phyloP scores from a whole-genome alignment of 129 eudicot species.

The Heracleum sosnowskyi region DNA sequence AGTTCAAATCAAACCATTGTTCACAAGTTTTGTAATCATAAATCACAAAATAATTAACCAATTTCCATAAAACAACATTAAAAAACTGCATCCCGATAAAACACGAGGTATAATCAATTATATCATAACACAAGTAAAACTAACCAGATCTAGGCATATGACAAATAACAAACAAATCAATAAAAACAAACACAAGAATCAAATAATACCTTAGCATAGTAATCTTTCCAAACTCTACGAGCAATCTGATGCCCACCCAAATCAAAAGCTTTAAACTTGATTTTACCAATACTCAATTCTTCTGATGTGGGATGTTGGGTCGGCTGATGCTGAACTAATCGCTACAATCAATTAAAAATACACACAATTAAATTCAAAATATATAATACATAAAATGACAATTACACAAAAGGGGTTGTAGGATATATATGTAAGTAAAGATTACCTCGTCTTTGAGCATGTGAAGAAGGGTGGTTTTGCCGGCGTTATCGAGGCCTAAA shows the following conservation, averaged over 20 bases:
- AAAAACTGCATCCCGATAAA: not conserved
- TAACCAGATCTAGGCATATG: not conserved
- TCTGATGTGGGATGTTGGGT: slow-evolving; percentile 12
- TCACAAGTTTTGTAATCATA: not conserved
- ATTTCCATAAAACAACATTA: too few species aligned
- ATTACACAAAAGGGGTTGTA: not conserved
- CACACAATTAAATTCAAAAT: not conserved
- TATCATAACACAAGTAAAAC: not conserved
- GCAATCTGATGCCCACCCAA: slow-evolving; percentile 14
- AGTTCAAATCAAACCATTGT: not conserved
- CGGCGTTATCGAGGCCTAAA: slow-evolving; percentile 29
- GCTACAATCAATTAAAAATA: not conserved
- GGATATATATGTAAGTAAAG: not conserved
- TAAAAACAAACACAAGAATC: not conserved
- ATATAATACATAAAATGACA: not conserved
- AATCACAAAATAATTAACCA: not conserved
- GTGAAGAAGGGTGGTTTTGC: slow-evolving; percentile 23
- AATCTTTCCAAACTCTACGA: slow-evolving; percentile 11
- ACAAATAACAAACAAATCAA: not conserved
- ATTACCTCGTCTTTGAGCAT: slow-evolving; percentile 29
- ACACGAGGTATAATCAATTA: not conserved
- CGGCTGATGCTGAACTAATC: slow-evolving; percentile 13
- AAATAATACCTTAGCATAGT: slow-evolving; percentile 7
- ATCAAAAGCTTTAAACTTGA: slow-evolving; percentile 11
- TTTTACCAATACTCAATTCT: slow-evolving; percentile 12